Evolutionary conservation across 2,329 filamentous ascomycete genomes (phyloP), one percentile per base, ranked within the genome.

Genomic region (Xylariomycetidae sp.): DNA sequence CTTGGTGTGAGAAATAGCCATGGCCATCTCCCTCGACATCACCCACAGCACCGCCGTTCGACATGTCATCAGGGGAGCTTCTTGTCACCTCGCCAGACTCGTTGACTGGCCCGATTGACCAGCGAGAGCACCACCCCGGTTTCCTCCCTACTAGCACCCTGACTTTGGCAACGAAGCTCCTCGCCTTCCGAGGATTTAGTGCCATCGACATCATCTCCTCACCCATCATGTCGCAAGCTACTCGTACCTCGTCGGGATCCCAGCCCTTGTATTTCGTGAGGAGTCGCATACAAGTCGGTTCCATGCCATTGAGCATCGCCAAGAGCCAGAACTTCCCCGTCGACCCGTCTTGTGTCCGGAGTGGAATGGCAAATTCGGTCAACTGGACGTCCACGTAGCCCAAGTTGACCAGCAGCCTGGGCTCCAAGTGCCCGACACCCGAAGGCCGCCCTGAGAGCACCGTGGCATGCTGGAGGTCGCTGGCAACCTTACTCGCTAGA

Each of bases 321-420:
- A 75, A 65, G 19, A 76, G 58, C 70, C 70, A 76, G 30, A 75
- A 64, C 41, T 72, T 72, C 25, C 71, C 70, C 3, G 67, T 66
- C 6, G 61, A 63, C 31, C 67, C 64, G 32, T 67, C 64, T 25
- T 57, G 54, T 16, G 54, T 59, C 33, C 66, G 62, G 18, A 77
- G 61, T 4, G 69, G 70, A 20, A 77, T 65, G 11, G 62, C 58
- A 41, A 70, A 66, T 35, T 72, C 64, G 3, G 59, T 64, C 18
- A 67, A 54, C 33, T 63, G 57, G 11, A 75, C 63, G 30, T 75
- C 70, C 18, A 69, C 66, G 35, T 76, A 76, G 4, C 72, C 72
- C 7, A 64, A 62, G 10, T 69, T 63, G 34, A 61, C 57, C 22
- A 76, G 54, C 10, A 67, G 47, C 12, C 59, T 54, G 11, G 62